These are phyloP conservation scores for Globisporangium uncinulatum DNA, from an alignment of 352 stramenopile species.

Conservation along the genomic window DNA sequence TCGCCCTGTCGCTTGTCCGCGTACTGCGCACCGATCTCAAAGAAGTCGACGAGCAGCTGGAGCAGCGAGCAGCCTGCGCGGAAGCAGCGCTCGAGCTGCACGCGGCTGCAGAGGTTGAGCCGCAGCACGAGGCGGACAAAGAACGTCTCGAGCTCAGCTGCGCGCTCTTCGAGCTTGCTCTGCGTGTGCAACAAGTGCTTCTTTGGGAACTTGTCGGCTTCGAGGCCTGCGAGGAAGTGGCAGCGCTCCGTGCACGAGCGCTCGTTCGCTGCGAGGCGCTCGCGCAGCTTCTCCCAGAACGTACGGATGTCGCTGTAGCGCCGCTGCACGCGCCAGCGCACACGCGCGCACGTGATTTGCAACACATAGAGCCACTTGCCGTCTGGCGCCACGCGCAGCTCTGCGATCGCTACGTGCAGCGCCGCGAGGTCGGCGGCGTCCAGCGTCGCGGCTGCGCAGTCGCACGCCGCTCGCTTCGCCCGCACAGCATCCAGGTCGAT, in stretches of 20 bases:
- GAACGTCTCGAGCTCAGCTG: conserved; percentile 47
- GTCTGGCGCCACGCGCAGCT: conserved; percentile 48
- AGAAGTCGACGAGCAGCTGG: conserved; percentile 38
- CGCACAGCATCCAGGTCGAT: conserved; percentile 16
- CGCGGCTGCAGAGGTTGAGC: conserved; percentile 52
- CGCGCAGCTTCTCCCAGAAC: conserved; percentile 51
- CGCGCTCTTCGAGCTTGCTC: conserved; percentile 48
- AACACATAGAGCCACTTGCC: conserved; percentile 67
- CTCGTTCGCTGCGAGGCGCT: conserved; percentile 22
- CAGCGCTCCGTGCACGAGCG: conserved; percentile 43
- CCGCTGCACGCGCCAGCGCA: conserved; percentile 44
- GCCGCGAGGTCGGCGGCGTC: conserved; percentile 38
- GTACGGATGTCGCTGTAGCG: conserved; percentile 74
- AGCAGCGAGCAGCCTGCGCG: conserved; percentile 39
- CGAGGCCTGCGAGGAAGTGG: conserved; percentile 61
- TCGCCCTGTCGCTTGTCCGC: conserved; percentile 6
- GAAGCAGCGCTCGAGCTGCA: conserved; percentile 37
- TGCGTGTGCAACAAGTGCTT: conserved; percentile 66
- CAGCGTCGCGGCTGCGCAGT: conserved; percentile 9
- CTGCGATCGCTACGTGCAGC: conserved; percentile 44
- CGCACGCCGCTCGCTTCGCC: conserved; percentile 23
- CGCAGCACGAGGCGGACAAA: conserved; percentile 64
- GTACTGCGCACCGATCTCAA: conserved; percentile 32
- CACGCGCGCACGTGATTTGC: conserved; percentile 39
- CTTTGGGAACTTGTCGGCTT: conserved; percentile 74